Percentiles rank a stretch among this genome's conserved stretches.
Conservation (phyloP, 2,329 filamentous ascomycete species). For the Pseudofabraea citricarpa region DNA sequence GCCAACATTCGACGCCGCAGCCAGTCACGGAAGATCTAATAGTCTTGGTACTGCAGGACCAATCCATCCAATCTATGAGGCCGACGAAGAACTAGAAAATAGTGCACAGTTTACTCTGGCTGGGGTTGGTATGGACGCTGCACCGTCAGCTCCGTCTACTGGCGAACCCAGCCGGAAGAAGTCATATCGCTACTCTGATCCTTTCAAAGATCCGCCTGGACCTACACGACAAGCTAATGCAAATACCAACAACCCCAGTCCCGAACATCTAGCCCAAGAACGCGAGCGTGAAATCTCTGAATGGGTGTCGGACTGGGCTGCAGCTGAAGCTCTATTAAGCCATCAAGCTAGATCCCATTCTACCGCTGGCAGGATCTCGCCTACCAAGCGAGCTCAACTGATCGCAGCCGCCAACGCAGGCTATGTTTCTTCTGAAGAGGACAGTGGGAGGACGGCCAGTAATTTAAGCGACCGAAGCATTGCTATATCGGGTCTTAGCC, state of each 20-base stretch:
- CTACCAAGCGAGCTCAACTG: constrained; percentile 23
- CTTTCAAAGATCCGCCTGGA: constrained; percentile 22
- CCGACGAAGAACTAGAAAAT: constrained; percentile 41
- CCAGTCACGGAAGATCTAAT: constrained; percentile 34
- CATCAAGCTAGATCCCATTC: constrained; percentile 24
- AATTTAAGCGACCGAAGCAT: constrained; percentile 28
- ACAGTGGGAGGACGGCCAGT: constrained; percentile 25
- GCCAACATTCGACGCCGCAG: constrained; percentile 35
- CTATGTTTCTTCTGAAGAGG: constrained; percentile 24
- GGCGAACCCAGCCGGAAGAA: constrained; percentile 5
- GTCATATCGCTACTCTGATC: constrained; percentile 18
- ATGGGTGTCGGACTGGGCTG: constrained; percentile 32
- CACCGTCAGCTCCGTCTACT: constrained; percentile 8
- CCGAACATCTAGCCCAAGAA: constrained; percentile 20
- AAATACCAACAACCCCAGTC: constrained; percentile 8
- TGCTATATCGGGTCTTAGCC: constrained; percentile 17
- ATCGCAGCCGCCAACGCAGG: constrained; percentile 17
- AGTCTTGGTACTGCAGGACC: constrained; percentile 42
- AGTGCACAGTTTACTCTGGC: constrained; percentile 4
- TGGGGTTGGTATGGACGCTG: constrained; percentile 18
- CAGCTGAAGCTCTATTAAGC: constrained; percentile 26
- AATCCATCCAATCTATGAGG: constrained; percentile 62
- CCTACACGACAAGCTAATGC: constrained; percentile 7
- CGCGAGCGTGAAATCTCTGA: constrained; percentile 28
- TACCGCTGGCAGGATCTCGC: constrained; percentile 23